Conservation (phyloP, 2,329 filamentous ascomycete genomes). For the Fusarium chlamydosporum region DNA sequence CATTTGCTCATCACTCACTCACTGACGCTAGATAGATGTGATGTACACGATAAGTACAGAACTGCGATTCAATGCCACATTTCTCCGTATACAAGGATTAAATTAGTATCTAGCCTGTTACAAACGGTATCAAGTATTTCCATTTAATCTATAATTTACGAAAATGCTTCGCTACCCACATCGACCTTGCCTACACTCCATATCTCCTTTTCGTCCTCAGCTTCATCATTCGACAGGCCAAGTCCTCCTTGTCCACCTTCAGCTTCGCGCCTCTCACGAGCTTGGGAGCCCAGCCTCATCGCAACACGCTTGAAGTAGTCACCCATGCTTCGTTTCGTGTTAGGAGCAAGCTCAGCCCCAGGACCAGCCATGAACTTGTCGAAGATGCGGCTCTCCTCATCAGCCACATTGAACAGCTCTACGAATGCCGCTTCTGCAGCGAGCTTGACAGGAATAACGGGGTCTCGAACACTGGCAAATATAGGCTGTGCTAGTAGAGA, state of each 20-base stretch:
- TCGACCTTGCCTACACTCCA: conserved; percentile 96
- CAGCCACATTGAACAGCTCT: conserved; percentile 88
- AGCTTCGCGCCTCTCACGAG: conserved; percentile 88
- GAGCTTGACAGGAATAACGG: conserved; percentile 94
- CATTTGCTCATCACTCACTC: background rate
- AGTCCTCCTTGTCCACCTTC: conserved; percentile 90
- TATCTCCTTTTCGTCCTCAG: conserved; percentile 94
- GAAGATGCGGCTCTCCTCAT: conserved; percentile 87
- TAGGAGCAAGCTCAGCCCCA: conserved; percentile 75
- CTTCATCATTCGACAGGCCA: conserved; percentile 89
- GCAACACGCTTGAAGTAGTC: conserved; percentile 98
- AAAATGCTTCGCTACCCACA: conserved; percentile 47
- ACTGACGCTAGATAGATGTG: background rate
- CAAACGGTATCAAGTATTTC: background rate
- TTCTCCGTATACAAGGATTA: background rate
- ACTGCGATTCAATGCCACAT: background rate
- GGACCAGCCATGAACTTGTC: conserved; percentile 87
- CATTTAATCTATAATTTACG: conserved; percentile 17
- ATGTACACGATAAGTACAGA: background rate
- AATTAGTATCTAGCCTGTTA: conserved; percentile 1
- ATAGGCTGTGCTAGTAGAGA: conserved; percentile 83
- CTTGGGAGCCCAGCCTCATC: conserved; percentile 85
- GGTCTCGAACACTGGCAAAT: conserved; percentile 90
- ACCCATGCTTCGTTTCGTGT: conserved; percentile 88
- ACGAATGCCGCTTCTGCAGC: conserved; percentile 96